Base-by-base conservation (phyloP, 2,329 filamentous ascomycete species). In the Colletotrichum horii region DNA sequence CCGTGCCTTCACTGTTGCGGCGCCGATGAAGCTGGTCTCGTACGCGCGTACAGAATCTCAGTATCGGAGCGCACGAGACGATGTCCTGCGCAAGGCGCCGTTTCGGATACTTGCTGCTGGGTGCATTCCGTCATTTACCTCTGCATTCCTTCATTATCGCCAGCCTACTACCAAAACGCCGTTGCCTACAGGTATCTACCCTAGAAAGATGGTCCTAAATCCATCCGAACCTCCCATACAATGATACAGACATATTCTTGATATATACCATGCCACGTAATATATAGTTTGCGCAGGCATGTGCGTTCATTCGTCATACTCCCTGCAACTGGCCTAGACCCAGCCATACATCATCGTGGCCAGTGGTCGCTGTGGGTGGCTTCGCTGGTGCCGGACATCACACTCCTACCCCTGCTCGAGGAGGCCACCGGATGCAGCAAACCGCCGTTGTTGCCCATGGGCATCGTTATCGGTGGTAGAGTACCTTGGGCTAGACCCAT, bases 391-490 rank as follows among this genome's bases (percentile, higher is more conserved):
- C 48, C 58, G 19, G 73, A 62, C 56, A 69, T 22, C 30, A 36
- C 32, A 56, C 48, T 65, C 24, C 48, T 68, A 24, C 73, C 66
- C 30, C 64, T 73, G 70, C 58, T 64, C 12, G 58, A 58, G 15
- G 73, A 73, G 19, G 34, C 34, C 19, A 26, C 64, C 15, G 73
- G 73, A 14, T 72, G 70, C 36, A 75, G 28, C 4, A 75, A 43
- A n/a, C 70, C 65, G 34, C 58, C 52, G 14, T 64, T 58, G 22
- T 22, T 48, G n/a, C 58, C 30, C 43, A 75, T 30, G 9, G 73
- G 60, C 73, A 68, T 64, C 26, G 64, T 64, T 6, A 75, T 75
- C 14, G 73, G 64, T 8, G 73, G 73, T 12, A 75, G 73, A 55
- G 64, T 66, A 19, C 70, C 64, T n/a, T 66, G 70, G 6, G 28